Evolutionary conservation across 192 early-diverging fungal genomes (phyloP), one percentile per base, ranked within the genome.

Genomic region (Backusella luteola): DNA sequence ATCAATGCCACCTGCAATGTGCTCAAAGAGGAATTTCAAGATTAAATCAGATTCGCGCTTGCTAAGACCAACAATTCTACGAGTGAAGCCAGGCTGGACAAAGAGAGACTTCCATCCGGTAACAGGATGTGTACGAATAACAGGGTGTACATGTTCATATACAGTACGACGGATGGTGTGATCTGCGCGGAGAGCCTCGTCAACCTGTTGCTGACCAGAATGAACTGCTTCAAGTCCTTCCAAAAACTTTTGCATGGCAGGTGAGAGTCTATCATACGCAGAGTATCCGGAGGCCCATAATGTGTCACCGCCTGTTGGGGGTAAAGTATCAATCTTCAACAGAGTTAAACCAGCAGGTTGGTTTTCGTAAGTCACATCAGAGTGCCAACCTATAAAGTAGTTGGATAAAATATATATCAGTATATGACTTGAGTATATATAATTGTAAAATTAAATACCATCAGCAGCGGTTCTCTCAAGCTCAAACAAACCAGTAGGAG

Each of bases 31-130:
- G 56, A 85, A 86, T 6, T 91, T 84, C 67, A 93, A 73, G 9
- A 93, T 69, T 21, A 77, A 76, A 46, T 90, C 87, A 35, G 75
- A 89, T 74, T 92, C 92, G 23, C 70, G 73, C 17, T 83, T 77
- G 1, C 80, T 80, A 32, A 91, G 76, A 12, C 81, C 82, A 12
- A 83, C 82, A 76, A 93, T 91, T 35, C 82, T 83, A 9, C 85
- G 84, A 7, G 90, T 91, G 75, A 92, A 92, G 15, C 79, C 84
- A 36, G 83, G 81, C 79, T 93, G 92, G 66, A 90, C 89, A 77
- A 75, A 93, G 26, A 93, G 76, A 23, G 86, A 81, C 73, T 91
- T 92, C 88, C 89, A 88, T 15, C 90, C 89, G 2, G 92, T 93
- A 44, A 91, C 86, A 23, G 92, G 92, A 71, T 93, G 91, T 8